These are phyloP conservation scores for Pseudogymnoascus sp. DNA, from an alignment of 2,329 filamentous ascomycete genomes.

Conservation along the genomic window DNA sequence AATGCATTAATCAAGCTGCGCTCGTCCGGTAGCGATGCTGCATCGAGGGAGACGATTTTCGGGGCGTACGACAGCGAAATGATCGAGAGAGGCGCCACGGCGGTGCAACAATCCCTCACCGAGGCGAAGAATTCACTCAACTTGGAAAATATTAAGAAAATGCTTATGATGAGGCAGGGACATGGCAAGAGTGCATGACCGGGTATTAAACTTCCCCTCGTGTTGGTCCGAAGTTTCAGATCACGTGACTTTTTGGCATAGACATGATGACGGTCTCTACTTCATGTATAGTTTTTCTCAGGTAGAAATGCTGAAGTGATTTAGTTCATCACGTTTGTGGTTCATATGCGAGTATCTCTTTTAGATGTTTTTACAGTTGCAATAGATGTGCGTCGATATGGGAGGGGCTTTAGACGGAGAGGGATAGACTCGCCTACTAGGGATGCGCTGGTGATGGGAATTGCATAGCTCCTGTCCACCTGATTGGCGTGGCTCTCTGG, in stretches of 20 bases:
- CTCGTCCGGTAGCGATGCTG: conserved; percentile 10
- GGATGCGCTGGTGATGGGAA: background rate
- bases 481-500: background rate
- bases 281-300: conserved; percentile 1
- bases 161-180: conserved; percentile 30
- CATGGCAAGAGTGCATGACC: conserved; percentile 22
- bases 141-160: conserved; percentile 24
- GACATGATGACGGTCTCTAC: background rate
- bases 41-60: conserved; percentile 20
- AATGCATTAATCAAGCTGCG: conserved; percentile 26
- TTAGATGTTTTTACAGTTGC: background rate
- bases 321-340: background rate
- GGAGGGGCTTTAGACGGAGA: background rate
- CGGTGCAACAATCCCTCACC: conserved; percentile 30
- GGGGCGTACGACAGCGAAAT: conserved; percentile 29
- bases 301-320: background rate
- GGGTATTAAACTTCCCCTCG: background rate
- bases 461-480: background rate
- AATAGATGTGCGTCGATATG: background rate
- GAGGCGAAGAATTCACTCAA: conserved; percentile 30
- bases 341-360: background rate
- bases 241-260: background rate
- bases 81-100: conserved; percentile 29
- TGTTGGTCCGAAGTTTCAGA: background rate
- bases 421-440: background rate